Base-by-base conservation (phyloP, 495 filamentous ascomycete species). In the Aspergillus haitiensis region DNA sequence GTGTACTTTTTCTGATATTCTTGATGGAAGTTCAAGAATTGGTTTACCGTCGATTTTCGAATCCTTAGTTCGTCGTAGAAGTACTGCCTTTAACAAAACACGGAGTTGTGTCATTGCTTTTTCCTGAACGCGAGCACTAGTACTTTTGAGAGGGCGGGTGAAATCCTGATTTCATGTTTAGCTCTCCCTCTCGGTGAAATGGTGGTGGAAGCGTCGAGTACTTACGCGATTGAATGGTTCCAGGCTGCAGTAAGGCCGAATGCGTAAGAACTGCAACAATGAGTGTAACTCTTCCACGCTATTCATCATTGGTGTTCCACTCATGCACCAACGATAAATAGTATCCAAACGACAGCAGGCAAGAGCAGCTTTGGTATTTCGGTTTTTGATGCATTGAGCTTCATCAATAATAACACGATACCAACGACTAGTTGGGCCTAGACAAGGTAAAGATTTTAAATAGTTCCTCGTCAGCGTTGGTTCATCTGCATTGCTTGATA, bases 291-390 rank as follows among this genome's bases (percentile, higher is more conserved):
- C 94, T 34, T 82, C 79, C 3, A 93, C 84, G 12, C 79, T 85
- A 65, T 98, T 98, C 87, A 94, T 93, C 86, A 97, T 95, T 0
- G 94, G 94, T 0, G 92, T 97, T 7, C 94, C 94, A 10, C 90
- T 95, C 72, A 98, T 85, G 66, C 91, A 96, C 73, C 92, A 88
- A 15, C 94, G 78, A 64, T 89, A 85, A 33, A 75, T 82, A 13
- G 90, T 74, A 48, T 84, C 72, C 7, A 97, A 78, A 7, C 74
- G 64, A 64, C 74, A 83, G 31, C 83, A 85, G 7, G 84, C 93
- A 53, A 77, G 74, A 0, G 89, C 83, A 12, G 81, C 73, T 59
- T 88, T 84, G 1, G 92, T 89, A 31, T 73, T 78, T 58, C 83
- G 86, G 64, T 97, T 97, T 75, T 97, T 97, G 79, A 97, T 92